These are phyloP conservation scores for Coniosporium tulheliwenetii DNA, from an alignment of 2,329 filamentous ascomycete genomes.

Conservation along the genomic window DNA sequence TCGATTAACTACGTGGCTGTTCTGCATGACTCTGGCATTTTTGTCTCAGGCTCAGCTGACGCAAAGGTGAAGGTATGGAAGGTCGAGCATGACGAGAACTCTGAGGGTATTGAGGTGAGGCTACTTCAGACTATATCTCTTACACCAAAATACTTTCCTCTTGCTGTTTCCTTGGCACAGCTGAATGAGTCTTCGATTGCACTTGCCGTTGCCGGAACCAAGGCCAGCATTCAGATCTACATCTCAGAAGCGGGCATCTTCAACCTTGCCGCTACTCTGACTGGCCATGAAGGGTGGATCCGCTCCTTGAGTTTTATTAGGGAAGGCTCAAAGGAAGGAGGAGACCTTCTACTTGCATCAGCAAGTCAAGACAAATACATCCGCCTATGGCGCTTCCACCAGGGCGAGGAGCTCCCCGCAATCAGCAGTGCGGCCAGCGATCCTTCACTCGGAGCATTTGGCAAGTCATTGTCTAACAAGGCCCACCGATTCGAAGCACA, in stretches of 20 bases:
- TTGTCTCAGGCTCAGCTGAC: slow-evolving; percentile 48
- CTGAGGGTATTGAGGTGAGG: slow-evolving; percentile 17
- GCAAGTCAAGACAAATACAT: slow-evolving; percentile 97
- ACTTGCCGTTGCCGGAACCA: slow-evolving; percentile 76
- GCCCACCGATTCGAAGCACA: slow-evolving; percentile 56
- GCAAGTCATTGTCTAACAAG: slow-evolving; percentile 75
- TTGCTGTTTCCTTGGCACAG: slow-evolving; percentile 53
- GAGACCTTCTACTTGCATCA: slow-evolving; percentile 72
- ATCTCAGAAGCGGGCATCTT: slow-evolving; percentile 45
- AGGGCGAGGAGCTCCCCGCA: slow-evolving; percentile 48
- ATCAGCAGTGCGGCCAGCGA: slow-evolving; percentile 40
- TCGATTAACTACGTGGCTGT: slow-evolving; percentile 52
- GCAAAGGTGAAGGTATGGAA: slow-evolving; percentile 53
- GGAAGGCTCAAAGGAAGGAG: slow-evolving; percentile 37
- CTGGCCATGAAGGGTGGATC: slow-evolving; percentile 91
- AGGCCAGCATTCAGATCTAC: slow-evolving; percentile 67
- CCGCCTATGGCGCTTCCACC: slow-evolving; percentile 75
- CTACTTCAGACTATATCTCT: slow-evolving; percentile 57
- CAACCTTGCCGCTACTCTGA: slow-evolving; percentile 56
- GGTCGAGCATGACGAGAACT: not conserved
- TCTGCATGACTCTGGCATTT: slow-evolving; percentile 26
- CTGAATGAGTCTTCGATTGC: slow-evolving; percentile 45
- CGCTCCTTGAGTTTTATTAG: slow-evolving; percentile 64
- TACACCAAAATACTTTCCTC: slow-evolving; percentile 65
- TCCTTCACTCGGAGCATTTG: slow-evolving; percentile 41